Evolutionary conservation across 441 rosid genomes (phyloP).

Genomic region (Jatropha multifida): DNA sequence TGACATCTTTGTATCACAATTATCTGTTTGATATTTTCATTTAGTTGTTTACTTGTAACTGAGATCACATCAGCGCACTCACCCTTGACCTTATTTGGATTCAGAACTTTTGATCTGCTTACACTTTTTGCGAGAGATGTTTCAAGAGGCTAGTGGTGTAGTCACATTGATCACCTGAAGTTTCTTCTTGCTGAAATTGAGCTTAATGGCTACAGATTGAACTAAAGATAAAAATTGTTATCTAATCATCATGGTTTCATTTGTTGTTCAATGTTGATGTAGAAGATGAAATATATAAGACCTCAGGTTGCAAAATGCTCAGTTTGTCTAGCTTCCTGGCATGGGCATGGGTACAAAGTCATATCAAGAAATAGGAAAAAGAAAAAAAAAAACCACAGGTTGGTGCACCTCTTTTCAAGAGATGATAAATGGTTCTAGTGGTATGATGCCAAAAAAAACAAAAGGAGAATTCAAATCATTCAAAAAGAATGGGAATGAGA

Average conservation of each 20-base stretch:
- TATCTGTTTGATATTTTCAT: neutral
- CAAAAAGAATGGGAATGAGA: neutral
- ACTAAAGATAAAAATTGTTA: neutral
- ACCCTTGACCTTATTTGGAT: neutral
- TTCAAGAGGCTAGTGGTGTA: neutral
- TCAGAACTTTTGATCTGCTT: neutral
- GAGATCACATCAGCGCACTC: neutral
- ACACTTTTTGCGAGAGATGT: neutral
- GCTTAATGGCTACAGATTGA: neutral
- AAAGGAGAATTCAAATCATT: neutral
- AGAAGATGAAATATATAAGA: neutral
- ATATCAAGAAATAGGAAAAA: neutral
- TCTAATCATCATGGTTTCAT: neutral
- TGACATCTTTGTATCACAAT: neutral
- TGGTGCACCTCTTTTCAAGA: neutral
- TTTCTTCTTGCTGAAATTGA: neutral
- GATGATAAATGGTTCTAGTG: neutral
- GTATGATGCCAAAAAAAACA: neutral
- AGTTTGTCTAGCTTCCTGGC: neutral
- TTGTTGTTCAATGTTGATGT: neutral
- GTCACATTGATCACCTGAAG: neutral
- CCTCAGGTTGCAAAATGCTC: neutral
- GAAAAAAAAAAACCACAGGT: neutral
- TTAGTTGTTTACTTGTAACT: neutral
- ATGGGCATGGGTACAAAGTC: neutral